Evolutionary conservation across 1,284 basidiomycete genomes (phyloP).

Genomic region (Wallemia mellicola): DNA sequence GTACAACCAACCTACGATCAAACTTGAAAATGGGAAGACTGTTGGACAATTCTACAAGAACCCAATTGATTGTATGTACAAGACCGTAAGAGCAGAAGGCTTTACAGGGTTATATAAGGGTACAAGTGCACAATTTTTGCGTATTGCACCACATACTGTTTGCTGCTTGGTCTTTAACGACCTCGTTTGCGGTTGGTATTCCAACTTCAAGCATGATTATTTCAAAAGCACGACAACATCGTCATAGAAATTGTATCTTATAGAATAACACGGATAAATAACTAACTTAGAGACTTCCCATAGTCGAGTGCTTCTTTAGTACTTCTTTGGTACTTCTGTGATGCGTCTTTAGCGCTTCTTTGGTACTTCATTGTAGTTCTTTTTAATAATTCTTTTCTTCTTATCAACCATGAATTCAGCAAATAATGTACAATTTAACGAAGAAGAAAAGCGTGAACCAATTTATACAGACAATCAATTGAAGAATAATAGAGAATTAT

Average conservation of each 20-base stretch:
- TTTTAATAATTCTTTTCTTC: no score
- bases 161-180: constrained; percentile 1
- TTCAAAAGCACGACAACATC: background rate
- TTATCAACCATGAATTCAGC: no score
- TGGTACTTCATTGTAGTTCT: no score
- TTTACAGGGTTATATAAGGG: constrained; percentile 78
- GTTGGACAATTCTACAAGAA: constrained; percentile 58
- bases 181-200: background rate
- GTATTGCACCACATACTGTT: constrained; percentile 62
- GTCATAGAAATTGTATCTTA: background rate
- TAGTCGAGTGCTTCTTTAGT: no score
- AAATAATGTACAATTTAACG: background rate
- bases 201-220: background rate
- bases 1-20: constrained; percentile 73
- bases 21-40: constrained; percentile 37
- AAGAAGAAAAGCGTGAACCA: background rate
- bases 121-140: constrained; percentile 64
- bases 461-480: background rate
- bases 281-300: no score
- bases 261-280: background rate
- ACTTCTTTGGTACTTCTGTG: no score
- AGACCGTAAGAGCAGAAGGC: constrained; percentile 73
- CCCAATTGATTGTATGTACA: constrained; percentile 85
- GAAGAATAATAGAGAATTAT: background rate
- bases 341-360: no score